phyloP scores from a whole-genome alignment of 2,329 filamentous ascomycete species.

The Harringtonia lauricola region DNA sequence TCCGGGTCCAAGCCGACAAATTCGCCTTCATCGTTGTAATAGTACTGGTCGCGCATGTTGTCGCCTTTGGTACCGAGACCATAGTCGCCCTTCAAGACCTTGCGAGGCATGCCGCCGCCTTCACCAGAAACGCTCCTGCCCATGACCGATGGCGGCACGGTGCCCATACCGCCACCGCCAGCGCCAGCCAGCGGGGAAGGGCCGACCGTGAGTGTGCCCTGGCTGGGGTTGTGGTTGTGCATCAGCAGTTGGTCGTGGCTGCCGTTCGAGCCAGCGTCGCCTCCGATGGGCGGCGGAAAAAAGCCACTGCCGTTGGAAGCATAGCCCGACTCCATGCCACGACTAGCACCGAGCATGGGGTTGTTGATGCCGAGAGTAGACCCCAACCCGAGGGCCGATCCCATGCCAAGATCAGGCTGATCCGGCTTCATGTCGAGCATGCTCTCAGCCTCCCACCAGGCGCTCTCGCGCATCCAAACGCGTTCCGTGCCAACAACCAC shows the following conservation, averaged over 20 bases:
- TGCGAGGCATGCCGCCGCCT: slow-evolving; percentile 41
- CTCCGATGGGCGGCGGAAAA: slow-evolving; percentile 53
- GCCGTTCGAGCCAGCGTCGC: slow-evolving; percentile 48
- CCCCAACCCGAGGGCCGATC: slow-evolving; percentile 6
- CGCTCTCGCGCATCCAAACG: slow-evolving; percentile 86
- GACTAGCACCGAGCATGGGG: slow-evolving; percentile 25
- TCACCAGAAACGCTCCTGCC: background rate
- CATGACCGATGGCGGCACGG: slow-evolving; percentile 38
- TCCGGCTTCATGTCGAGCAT: slow-evolving; percentile 84
- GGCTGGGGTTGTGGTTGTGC: slow-evolving; percentile 45
- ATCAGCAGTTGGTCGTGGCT: slow-evolving; percentile 67
- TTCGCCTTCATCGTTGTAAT: slow-evolving; percentile 61
- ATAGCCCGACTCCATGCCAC: slow-evolving; percentile 61
- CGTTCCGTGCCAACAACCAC: slow-evolving; percentile 84
- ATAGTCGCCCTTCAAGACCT: slow-evolving; percentile 63
- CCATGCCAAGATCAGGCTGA: slow-evolving; percentile 13
- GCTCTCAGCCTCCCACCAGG: slow-evolving; percentile 96
- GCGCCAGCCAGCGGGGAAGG: slow-evolving; percentile 19
- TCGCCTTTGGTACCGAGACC: slow-evolving; percentile 83
- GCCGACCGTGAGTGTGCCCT: slow-evolving; percentile 33
- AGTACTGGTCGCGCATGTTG: slow-evolving; percentile 58
- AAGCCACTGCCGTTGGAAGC: slow-evolving; percentile 57
- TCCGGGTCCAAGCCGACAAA: slow-evolving; percentile 67
- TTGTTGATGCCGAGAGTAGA: slow-evolving; percentile 17
- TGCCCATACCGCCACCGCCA: slow-evolving; percentile 27